A percentile compares a stretch with the other conserved stretches of the same genome.
phyloP scores from a whole-genome alignment of 805 yeast species.

The Candida odintsovae region DNA sequence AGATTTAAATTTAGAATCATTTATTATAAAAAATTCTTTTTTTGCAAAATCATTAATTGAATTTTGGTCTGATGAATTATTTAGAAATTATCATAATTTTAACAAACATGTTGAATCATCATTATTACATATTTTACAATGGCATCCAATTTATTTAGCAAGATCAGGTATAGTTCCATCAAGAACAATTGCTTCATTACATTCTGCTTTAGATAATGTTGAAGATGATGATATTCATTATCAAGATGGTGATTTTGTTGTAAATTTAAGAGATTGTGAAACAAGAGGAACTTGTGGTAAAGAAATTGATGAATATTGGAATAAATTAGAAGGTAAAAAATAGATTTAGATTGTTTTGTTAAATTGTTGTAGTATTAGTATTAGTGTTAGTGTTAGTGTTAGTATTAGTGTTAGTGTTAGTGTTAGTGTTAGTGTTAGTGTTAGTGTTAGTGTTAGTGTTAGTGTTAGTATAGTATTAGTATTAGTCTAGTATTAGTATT shows the following conservation, averaged over 20 bases:
- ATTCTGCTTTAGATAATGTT: conserved; percentile 30
- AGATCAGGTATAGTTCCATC: conserved; percentile 70
- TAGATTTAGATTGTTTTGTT: background rate
- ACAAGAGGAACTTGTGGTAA: conserved; percentile 45
- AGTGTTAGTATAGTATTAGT: no score
- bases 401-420: no score
- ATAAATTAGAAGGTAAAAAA: background rate
- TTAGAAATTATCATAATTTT: conserved; percentile 57
- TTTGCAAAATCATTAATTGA: conserved; percentile 69
- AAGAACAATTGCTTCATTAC: conserved; percentile 45
- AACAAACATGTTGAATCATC: conserved; percentile 58
- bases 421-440: no score
- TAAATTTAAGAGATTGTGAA: conserved; percentile 53
- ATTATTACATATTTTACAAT: conserved; percentile 80
- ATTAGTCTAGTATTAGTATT: no score
- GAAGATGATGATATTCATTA: conserved; percentile 47
- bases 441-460: no score
- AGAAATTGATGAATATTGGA: conserved; percentile 36
- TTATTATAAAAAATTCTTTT: conserved; percentile 62
- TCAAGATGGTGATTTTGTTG: conserved; percentile 62
- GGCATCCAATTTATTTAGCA: conserved; percentile 84
- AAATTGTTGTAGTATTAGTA: background rate
- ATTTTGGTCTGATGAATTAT: conserved; percentile 70
- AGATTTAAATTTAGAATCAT: conserved; percentile 63
- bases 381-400: background rate